Evolutionary conservation across 2,329 filamentous ascomycete genomes (phyloP), one percentile per base, ranked within the genome.

Genomic region (Aspergillus unguis): DNA sequence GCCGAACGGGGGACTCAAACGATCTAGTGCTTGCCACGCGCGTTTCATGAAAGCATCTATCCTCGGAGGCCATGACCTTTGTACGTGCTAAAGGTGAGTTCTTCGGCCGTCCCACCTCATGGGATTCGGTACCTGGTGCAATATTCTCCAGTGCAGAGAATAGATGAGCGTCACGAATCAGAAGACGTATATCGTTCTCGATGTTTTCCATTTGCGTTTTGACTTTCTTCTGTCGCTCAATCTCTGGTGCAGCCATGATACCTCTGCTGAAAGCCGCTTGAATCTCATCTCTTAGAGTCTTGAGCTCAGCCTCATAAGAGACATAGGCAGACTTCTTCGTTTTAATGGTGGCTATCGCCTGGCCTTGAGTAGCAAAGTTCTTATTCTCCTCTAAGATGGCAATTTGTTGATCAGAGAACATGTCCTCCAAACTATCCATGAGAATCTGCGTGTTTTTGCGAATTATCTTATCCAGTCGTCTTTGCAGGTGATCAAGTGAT

Each of bases 391-490:
- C 51, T 26, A 71, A 60, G 43, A 75, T 44, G n/a, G 44, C 27
- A 2, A 63, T 62, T 2, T 62, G 60, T 48, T 64, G 60, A 4
- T 70, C 72, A 50, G 67, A 65, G 64, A 75, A 68, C 28, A 68
- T 65, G 47, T 65, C 61, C 38, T 73, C 58, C 71, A 72, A 10
- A 73, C 65, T 32, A 66, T 55, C 41, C 72, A 65, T 1, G 73
- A 69, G 48, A 17, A 17, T 17, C 17, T 17, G 17, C 17, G 17
- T 17, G 17, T 73, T 72, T 29, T 59, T 64, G 33, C 66, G 59
- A 27, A 69, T 58, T 3, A 63, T 69, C 37, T 55, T 44, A 42
- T 67, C 63, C 31, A 75, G 52, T n/a, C 54, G 60, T 26, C 61
- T 55, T 42, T 71, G 61, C 11, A 63, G 55, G 27, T 55, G 46